Conservation (phyloP, 768 basidiomycete genomes). For the Trametes gibbosa region DNA sequence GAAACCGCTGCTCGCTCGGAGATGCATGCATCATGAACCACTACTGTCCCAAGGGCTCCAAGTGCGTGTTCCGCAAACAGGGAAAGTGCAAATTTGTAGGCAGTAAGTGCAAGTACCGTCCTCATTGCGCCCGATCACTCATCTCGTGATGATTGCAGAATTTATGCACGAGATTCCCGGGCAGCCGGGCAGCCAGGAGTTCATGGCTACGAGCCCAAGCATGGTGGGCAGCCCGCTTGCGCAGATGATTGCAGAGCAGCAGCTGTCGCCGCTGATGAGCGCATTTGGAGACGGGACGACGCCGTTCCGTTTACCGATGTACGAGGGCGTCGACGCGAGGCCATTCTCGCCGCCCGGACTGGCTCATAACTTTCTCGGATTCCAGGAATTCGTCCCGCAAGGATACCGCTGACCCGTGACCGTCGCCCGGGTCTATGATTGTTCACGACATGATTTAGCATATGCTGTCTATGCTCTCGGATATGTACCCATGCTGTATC, state of each 20-base stretch:
- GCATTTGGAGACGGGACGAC: slow-evolving; percentile 4
- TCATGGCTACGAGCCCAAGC: slow-evolving; percentile 2
- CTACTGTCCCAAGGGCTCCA: slow-evolving; percentile 35
- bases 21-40: slow-evolving; percentile 37
- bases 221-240: slow-evolving; percentile 6
- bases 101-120: slow-evolving; percentile 21
- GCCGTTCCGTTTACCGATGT: slow-evolving; percentile 13
- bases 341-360: slow-evolving; percentile 14
- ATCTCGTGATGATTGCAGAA: background rate
- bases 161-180: slow-evolving; percentile 11
- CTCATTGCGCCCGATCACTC: background rate
- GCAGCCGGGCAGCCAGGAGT: background rate
- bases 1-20: slow-evolving; percentile 27
- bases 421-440: too few relatives aligned
- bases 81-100: slow-evolving; percentile 35
- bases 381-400: slow-evolving; percentile 9
- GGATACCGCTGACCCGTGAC: background rate
- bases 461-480: too few relatives aligned
- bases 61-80: slow-evolving; percentile 33
- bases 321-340: slow-evolving; percentile 16
- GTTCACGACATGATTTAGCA: too few relatives aligned
- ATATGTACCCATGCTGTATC: too few relatives aligned
- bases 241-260: background rate
- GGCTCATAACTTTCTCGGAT: slow-evolving; percentile 12
- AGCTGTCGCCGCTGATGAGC: slow-evolving; percentile 14